These are phyloP conservation scores for Sedum album DNA, from an alignment of 164 flowering plant species.

Conservation along the genomic window DNA sequence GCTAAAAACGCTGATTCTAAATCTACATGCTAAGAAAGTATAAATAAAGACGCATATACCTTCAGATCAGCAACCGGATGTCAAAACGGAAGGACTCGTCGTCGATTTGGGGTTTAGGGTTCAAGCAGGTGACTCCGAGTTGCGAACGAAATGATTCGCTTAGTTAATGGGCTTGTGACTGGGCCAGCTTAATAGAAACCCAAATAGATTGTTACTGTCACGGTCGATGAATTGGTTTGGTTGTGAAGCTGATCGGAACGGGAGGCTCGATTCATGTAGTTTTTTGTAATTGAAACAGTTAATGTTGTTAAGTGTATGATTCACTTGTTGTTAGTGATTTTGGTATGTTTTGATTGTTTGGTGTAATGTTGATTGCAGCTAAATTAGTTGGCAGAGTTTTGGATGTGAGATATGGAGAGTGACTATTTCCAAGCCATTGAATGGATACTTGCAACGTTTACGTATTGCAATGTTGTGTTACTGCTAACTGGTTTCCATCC, in stretches of 20 bases:
- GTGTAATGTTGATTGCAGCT: constrained; percentile 26
- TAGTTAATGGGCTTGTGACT: no score
- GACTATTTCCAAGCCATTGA: constrained; percentile 57
- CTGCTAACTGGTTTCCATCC: constrained; percentile 53
- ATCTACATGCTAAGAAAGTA: no score
- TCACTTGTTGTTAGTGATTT: not conserved
- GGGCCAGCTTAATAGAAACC: no score
- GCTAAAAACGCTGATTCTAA: no score
- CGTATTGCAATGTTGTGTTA: constrained; percentile 53
- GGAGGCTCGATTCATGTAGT: not conserved
- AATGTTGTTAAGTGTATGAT: not conserved
- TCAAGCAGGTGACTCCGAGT: no score
- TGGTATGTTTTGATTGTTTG: not conserved
- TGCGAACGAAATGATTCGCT: no score
- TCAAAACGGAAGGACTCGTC: no score
- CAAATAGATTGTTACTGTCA: no score
- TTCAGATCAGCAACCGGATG: no score
- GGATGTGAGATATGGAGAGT: constrained; percentile 63
- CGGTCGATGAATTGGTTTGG: no score
- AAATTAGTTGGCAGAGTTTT: constrained; percentile 34
- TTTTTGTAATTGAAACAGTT: not conserved
- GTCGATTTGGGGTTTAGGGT: no score
- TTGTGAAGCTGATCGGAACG: no score
- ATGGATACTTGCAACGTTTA: constrained; percentile 63
- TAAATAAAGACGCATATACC: not conserved